Evolutionary conservation across 306 rosid species (phyloP), one percentile per base, ranked within the genome.

Genomic region (Ochetophila trinervis): DNA sequence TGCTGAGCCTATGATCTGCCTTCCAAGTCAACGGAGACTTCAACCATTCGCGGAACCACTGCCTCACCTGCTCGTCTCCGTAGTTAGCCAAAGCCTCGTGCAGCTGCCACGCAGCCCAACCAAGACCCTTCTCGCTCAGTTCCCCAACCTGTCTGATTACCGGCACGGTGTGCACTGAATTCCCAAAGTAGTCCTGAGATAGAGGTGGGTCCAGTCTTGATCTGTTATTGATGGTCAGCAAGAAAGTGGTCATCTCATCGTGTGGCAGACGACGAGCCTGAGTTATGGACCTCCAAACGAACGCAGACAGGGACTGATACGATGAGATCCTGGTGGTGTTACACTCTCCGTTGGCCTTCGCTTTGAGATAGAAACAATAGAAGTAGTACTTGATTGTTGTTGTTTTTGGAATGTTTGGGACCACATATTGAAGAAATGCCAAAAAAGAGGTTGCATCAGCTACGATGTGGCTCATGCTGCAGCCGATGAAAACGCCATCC

Each of bases 61-160:
- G 37, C 0, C 5, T 18, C 9, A 82, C 47, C 19, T 0, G 69
- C 16, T 11, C n/a, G 64, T 60, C 62, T 1, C 58, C 44, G 54
- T 53, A 72, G 40, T 65, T 67, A 0, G 53, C 75, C 19, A 84
- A 85, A 6, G 77, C 80, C 63, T 59, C 2, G 70, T 86, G 81
- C 42, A 86, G 0, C 72, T 67, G 78, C 87, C 85, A 70, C 1
- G 90, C 93, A 0, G 84, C 85, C 90, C 93, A 89, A 3, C 90
- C 93, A 0, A 86, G 37, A 10, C 63, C 69, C 0, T 70, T 66
- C 30, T 72, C 73, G 0, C 82, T 36, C 72, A 89, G 49, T 21
- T 86, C 90, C 10, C 74, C 78, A 3, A 78, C 78, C 0, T n/a
- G 67, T 73, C 0, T 82, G 5, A 4, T 12, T 57, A 8, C 52